phyloP scores from a whole-genome alignment of 2,329 filamentous ascomycete species.

The Stagonosporopsis rhizophila region DNA sequence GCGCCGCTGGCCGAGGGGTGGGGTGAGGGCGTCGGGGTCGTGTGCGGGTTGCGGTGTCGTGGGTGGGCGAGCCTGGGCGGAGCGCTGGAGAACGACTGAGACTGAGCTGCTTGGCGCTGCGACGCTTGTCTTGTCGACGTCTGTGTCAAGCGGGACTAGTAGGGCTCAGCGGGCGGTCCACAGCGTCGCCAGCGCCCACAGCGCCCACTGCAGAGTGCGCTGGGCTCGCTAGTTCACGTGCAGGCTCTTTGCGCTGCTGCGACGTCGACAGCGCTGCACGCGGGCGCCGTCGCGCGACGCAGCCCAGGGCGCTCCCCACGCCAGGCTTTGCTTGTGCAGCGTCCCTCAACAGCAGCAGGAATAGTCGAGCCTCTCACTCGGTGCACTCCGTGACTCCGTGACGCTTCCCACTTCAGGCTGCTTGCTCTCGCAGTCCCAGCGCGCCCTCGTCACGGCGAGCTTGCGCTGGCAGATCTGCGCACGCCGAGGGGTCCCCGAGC shows the following conservation, averaged over 20 bases:
- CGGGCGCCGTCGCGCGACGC: no score
- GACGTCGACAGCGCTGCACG: no score
- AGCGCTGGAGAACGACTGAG: slow-evolving; percentile 16
- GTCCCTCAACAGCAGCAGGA: no score
- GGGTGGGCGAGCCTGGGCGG: slow-evolving; percentile 13
- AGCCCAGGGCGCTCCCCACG: no score
- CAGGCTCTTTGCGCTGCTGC: neutral
- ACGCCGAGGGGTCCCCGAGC: slow-evolving; percentile 21
- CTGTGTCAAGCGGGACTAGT: slow-evolving; percentile 6
- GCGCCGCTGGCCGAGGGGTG: slow-evolving; percentile 39
- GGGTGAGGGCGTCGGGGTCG: slow-evolving; percentile 25
- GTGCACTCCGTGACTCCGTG: no score
- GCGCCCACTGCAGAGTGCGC: no score
- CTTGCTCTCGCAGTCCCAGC: neutral
- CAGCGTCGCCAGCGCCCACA: no score
- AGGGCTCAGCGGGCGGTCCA: no score
- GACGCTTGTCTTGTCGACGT: slow-evolving; percentile 1
- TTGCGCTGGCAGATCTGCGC: slow-evolving; percentile 17
- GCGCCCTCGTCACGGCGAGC: no score
- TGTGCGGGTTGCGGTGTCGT: slow-evolving; percentile 26
- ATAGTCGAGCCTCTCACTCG: no score
- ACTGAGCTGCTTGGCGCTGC: slow-evolving; percentile 6
- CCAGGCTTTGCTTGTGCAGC: no score
- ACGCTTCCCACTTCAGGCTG: no score
- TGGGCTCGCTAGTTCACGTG: slow-evolving; percentile 9